A percentile compares a stretch with the other conserved stretches of the same genome.
These are phyloP conservation scores for Porphyrellus cyaneotinctus DNA, from an alignment of 768 basidiomycete genomes.

Conservation along the genomic window DNA sequence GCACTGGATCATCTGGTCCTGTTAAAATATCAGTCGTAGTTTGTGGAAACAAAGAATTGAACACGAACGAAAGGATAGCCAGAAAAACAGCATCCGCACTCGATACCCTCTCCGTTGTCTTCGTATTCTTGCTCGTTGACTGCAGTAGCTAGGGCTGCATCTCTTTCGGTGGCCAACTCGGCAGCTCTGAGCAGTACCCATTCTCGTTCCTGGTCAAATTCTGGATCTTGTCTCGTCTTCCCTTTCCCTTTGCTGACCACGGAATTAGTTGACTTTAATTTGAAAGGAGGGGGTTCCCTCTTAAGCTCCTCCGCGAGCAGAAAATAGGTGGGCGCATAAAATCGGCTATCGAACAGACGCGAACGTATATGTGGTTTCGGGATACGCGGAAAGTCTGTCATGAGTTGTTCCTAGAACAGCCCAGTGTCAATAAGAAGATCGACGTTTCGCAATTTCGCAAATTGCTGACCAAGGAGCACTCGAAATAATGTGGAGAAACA, in stretches of 20 bases:
- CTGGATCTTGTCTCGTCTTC: constrained; percentile 38
- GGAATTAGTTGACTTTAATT: constrained; percentile 33
- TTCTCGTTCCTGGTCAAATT: constrained; percentile 40
- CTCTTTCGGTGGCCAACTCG: constrained; percentile 24
- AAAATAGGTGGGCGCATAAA: constrained; percentile 69
- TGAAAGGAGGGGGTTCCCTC: constrained; percentile 34
- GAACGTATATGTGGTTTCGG: constrained; percentile 52
- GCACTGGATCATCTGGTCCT: constrained; percentile 88
- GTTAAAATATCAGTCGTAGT: constrained; percentile 1
- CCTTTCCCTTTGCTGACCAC: constrained; percentile 40
- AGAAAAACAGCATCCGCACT: constrained; percentile 86
- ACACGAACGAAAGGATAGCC: constrained; percentile 63
- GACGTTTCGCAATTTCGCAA: not conserved
- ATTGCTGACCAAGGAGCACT: constrained; percentile 46
- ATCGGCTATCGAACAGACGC: constrained; percentile 34
- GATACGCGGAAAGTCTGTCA: constrained; percentile 53
- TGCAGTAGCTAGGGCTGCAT: constrained; percentile 31
- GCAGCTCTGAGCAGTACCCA: constrained; percentile 44
- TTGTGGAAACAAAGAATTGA: not conserved
- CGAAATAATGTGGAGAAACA: constrained; percentile 45
- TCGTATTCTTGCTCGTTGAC: constrained; percentile 40
- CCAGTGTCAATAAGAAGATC: not conserved
- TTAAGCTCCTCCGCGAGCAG: constrained; percentile 39
- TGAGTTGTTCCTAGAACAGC: constrained; percentile 45
- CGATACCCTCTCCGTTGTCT: constrained; percentile 59